Conservation (phyloP, 2,329 filamentous ascomycete species). For the Trichoderma simmonsii region DNA sequence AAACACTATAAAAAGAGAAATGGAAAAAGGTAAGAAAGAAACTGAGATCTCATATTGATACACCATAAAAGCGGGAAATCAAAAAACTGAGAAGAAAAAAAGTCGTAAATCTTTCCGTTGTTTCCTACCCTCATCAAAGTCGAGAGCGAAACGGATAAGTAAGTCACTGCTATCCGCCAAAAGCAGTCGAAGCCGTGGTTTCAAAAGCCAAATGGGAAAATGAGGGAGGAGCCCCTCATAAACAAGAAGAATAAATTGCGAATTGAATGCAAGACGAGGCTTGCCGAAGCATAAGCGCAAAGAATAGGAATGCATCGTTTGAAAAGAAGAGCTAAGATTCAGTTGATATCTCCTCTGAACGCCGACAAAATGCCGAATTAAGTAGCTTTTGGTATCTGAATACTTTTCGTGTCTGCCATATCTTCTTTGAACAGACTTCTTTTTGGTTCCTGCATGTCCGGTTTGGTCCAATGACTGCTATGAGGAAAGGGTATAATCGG, state of each 20-base stretch:
- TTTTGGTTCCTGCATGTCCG: neutral
- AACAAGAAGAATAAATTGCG: neutral
- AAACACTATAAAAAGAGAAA: neutral
- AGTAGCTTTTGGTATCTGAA: neutral
- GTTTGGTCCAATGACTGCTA: neutral
- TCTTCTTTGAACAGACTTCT: neutral
- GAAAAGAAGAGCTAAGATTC: neutral
- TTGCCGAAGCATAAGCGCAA: neutral
- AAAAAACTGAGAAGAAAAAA: neutral
- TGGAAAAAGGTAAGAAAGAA: neutral
- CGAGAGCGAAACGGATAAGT: neutral
- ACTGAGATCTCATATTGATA: neutral
- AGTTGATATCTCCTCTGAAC: constrained; percentile 11
- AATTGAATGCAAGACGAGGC: neutral
- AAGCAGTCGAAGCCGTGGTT: neutral
- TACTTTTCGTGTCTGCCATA: neutral
- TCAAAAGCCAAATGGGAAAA: neutral
- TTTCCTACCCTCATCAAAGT: neutral
- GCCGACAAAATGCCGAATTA: constrained; percentile 14
- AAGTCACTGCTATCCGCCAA: neutral
- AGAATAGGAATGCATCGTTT: neutral
- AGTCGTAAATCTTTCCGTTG: neutral
- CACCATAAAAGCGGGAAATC: neutral
- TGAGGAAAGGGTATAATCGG: constrained; percentile 7
- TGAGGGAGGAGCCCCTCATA: neutral